Evolutionary conservation across 495 filamentous ascomycete species (phyloP).

Genomic region (Niebla homalea): DNA sequence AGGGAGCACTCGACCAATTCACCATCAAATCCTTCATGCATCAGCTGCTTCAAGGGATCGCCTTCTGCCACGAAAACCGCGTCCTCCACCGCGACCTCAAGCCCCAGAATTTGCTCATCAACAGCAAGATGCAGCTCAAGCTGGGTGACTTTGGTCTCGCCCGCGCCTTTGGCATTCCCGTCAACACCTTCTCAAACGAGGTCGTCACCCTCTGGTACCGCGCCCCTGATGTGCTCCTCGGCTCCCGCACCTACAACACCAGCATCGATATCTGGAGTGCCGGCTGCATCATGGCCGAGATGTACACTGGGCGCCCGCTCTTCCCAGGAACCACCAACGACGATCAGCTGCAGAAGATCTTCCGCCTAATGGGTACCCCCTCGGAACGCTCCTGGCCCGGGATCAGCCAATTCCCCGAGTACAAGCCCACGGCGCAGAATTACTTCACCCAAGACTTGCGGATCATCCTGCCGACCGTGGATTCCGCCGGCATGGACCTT

Average conservation of each 20-base stretch:
- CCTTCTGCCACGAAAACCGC: slow-evolving; percentile 92
- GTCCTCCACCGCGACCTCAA: slow-evolving; percentile 94
- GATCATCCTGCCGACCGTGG: slow-evolving; percentile 78
- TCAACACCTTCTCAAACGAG: slow-evolving; percentile 97
- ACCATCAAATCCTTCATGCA: slow-evolving; percentile 98
- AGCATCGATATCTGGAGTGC: slow-evolving; percentile 98
- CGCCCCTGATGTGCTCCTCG: slow-evolving; percentile 83
- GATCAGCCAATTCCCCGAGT: slow-evolving; percentile 80
- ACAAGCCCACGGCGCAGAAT: slow-evolving; percentile 85
- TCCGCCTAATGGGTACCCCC: slow-evolving; percentile 92
- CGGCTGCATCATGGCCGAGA: slow-evolving; percentile 97
- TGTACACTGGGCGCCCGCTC: slow-evolving; percentile 85
- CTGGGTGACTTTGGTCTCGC: slow-evolving; percentile 92
- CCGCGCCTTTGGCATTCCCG: slow-evolving; percentile 87
- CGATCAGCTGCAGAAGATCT: slow-evolving; percentile 89
- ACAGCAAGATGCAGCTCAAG: slow-evolving; percentile 80
- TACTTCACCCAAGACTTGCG: slow-evolving; percentile 88
- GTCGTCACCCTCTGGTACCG: slow-evolving; percentile 96
- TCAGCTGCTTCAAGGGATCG: slow-evolving; percentile 84
- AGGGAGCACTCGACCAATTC: slow-evolving; percentile 66
- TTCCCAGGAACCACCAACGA: slow-evolving; percentile 96
- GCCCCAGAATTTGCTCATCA: slow-evolving; percentile 90
- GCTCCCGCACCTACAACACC: slow-evolving; percentile 86
- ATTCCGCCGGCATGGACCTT: slow-evolving; percentile 71
- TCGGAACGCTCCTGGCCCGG: slow-evolving; percentile 88